Evolutionary conservation across 2,329 filamentous ascomycete species (phyloP), one percentile per base, ranked within the genome.

Genomic region (Botrytis squamosa): DNA sequence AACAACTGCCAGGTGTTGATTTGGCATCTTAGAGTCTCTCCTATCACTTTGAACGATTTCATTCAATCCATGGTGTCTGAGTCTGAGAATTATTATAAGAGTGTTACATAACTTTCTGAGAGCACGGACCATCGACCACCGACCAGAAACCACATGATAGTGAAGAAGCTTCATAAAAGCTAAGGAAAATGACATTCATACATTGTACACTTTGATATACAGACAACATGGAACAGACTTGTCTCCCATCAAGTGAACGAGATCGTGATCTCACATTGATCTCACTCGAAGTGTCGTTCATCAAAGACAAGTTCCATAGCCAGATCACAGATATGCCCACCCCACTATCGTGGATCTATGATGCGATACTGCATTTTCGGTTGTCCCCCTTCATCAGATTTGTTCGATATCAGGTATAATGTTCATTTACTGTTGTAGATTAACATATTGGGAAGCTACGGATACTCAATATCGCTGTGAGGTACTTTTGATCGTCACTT

Each of bases 331-430:
- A n/a, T 29, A 29, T 67, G 52, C 36, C n/a, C 18, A 33, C 65
- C 33, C 65, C 65, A 68, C 65, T 29, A 40, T 42, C 46, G 46
- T 38, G 62, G 40, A 64, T n/a, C 33, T 38, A 14, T 68, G 65
- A 68, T 68, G 65, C 25, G 38, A 55, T 42, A 14, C 49, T 68
- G 65, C 65, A 57, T 68, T 68, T 40, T 42, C 65, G 46, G 46
- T 42, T 38, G 22, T 18, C 65, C 25, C n/a, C 36, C 36, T 68
- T 57, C 49, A 29, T 42, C 25, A 42, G 49, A 36, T 68, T 55
- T 68, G 66, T 36, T 18, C 36, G 14, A 65, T 46, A 33, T 29
- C n/a, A 65, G 62, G 62, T 65, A 33, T 6, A 16, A 16, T 20
- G 6, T 68, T 55, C 25, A 14, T n/a, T 68, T 25, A 14, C 22